These are phyloP conservation scores for Antrodiella citrinella DNA, from an alignment of 768 basidiomycete species.

Conservation along the genomic window DNA sequence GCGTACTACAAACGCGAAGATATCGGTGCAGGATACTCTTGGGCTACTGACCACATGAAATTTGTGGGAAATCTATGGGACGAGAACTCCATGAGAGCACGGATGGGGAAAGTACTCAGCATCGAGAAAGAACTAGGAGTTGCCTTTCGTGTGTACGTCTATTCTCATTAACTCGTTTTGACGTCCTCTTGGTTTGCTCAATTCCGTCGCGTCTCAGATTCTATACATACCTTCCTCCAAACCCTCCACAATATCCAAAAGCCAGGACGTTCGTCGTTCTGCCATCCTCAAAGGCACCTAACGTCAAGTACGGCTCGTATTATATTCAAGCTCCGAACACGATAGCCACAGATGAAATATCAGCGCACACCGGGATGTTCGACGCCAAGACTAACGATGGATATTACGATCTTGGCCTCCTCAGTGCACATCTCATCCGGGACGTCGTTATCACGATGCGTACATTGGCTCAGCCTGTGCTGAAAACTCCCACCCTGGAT, in stretches of 20 bases:
- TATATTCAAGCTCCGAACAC: constrained; percentile 64
- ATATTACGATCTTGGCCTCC: constrained; percentile 79
- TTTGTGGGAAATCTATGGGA: constrained; percentile 87
- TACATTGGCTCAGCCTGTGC: not conserved
- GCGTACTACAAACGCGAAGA: constrained; percentile 80
- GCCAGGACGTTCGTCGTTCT: constrained; percentile 74
- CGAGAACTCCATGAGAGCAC: constrained; percentile 45
- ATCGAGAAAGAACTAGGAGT: constrained; percentile 57
- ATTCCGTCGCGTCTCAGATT: constrained; percentile 42
- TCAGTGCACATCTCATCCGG: constrained; percentile 52
- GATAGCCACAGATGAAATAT: constrained; percentile 65
- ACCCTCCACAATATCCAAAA: constrained; percentile 44
- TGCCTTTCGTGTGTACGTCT: constrained; percentile 62
- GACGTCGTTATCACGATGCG: constrained; percentile 36
- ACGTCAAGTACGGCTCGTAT: constrained; percentile 27
- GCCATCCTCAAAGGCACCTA: constrained; percentile 42
- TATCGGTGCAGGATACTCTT: constrained; percentile 57
- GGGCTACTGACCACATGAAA: constrained; percentile 84
- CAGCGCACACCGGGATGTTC: constrained; percentile 90
- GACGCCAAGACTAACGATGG: constrained; percentile 75
- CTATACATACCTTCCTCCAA: constrained; percentile 70
- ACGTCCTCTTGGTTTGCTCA: not conserved
- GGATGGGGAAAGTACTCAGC: constrained; percentile 55
- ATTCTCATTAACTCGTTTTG: not conserved
- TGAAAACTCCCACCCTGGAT: not conserved